phyloP scores from a whole-genome alignment of 1,284 basidiomycete genomes.

The Sporisorium sorghi region DNA sequence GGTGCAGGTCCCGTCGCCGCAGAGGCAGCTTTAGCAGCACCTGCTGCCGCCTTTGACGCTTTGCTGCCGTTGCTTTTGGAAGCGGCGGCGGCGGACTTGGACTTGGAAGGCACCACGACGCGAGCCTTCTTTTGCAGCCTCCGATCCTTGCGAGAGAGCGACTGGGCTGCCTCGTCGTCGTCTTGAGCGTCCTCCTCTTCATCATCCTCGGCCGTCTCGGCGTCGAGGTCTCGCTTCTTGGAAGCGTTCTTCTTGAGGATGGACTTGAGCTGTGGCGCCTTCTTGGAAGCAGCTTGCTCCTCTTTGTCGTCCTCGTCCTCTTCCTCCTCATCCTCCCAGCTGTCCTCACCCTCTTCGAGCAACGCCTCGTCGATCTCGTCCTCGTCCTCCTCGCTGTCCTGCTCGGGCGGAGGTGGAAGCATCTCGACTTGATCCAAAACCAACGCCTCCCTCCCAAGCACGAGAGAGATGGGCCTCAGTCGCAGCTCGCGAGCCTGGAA shows the following conservation, averaged over 20 bases:
- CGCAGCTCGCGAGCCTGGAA: conserved; percentile 56
- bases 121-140: conserved; percentile 45
- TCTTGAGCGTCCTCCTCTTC: conserved; percentile 22
- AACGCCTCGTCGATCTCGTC: conserved; percentile 53
- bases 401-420: conserved; percentile 49
- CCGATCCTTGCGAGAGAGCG: conserved; percentile 43
- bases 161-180: conserved; percentile 21
- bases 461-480: conserved; percentile 44
- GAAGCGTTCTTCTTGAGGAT: conserved; percentile 47
- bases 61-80: conserved; percentile 24
- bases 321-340: conserved; percentile 33
- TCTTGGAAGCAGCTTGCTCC: conserved; percentile 16
- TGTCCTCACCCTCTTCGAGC: conserved; percentile 41
- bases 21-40: conserved; percentile 35
- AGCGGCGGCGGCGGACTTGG: conserved; percentile 31
- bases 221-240: conserved; percentile 35
- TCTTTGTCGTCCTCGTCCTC: conserved; percentile 46
- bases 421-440: conserved; percentile 46
- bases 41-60: conserved; percentile 13
- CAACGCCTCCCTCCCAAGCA: conserved; percentile 48
- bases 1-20: conserved; percentile 53
- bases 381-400: conserved; percentile 56
- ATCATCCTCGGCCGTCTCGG: conserved; percentile 12
- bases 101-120: conserved; percentile 35
- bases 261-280: conserved; percentile 44